Percentiles rank a stretch among this genome's conserved stretches.
Evolutionary conservation across 306 rosid genomes (phyloP).

Genomic region (Malus sieversii): DNA sequence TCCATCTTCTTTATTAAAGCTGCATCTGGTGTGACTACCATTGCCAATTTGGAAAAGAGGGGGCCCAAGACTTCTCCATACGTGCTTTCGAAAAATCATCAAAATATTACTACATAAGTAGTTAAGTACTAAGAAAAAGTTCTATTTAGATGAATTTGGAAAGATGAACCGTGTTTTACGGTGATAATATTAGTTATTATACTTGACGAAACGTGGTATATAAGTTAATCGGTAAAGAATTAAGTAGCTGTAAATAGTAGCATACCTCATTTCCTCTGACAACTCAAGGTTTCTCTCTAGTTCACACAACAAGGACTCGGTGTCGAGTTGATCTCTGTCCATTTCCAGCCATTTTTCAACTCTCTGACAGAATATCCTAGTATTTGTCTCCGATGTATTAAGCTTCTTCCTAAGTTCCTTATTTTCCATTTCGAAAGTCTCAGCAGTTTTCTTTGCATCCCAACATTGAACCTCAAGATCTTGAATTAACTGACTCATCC

Average conservation of each 20-base stretch:
- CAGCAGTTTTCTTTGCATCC: constrained; percentile 33
- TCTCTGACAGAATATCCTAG: constrained; percentile 42
- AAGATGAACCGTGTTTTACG: constrained; percentile 1
- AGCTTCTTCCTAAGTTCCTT: constrained; percentile 48
- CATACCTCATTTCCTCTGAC: constrained; percentile 46
- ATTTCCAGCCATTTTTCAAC: constrained; percentile 56
- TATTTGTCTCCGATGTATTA: constrained; percentile 29
- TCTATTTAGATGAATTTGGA: neutral
- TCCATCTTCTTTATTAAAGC: constrained; percentile 34
- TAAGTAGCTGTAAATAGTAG: constrained; percentile 3
- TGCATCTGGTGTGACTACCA: constrained; percentile 26
- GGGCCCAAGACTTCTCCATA: constrained; percentile 50
- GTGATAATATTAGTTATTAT: neutral
- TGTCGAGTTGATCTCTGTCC: constrained; percentile 20
- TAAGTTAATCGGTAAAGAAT: neutral
- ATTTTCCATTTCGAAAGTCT: constrained; percentile 47
- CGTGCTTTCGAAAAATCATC: constrained; percentile 29
- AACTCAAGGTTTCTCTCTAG: constrained; percentile 18
- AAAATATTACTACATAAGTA: neutral
- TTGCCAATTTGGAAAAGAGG: constrained; percentile 38
- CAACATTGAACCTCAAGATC: constrained; percentile 47
- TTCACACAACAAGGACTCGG: constrained; percentile 18
- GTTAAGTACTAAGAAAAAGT: neutral
- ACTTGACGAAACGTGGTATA: neutral
- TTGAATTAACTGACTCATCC: constrained; percentile 37